A percentile compares a stretch with the other conserved stretches of the same genome.
Conservation (phyloP, 495 filamentous ascomycete species). For the Wilcoxina mikolae region DNA sequence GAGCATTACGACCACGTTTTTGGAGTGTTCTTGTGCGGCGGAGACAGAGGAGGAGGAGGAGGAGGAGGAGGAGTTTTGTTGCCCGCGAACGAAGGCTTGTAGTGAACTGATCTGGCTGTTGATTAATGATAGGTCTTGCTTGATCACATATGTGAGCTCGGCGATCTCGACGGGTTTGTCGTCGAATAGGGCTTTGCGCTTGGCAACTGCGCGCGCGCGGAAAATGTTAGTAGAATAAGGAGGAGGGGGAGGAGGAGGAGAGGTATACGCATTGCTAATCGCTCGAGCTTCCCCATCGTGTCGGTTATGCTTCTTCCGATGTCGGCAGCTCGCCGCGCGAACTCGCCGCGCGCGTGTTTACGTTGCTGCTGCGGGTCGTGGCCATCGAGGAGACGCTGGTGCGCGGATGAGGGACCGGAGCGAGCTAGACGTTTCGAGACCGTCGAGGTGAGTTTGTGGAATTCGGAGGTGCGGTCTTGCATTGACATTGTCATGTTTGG, state of each 20-base stretch:
- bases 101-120: slow-evolving; percentile 74
- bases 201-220: slow-evolving; percentile 52
- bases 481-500: slow-evolving; percentile 46
- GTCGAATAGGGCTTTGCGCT: slow-evolving; percentile 92
- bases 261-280: slow-evolving; percentile 65
- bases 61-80: slow-evolving; percentile 67
- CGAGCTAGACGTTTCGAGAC: slow-evolving; percentile 35
- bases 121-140: slow-evolving; percentile 82
- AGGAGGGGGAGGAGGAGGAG: neutral
- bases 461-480: slow-evolving; percentile 92
- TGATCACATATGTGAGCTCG: slow-evolving; percentile 90
- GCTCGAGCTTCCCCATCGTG: slow-evolving; percentile 87
- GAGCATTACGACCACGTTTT: slow-evolving; percentile 85
- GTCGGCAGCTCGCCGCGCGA: slow-evolving; percentile 74
- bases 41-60: too few relatives aligned
- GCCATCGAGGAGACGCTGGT: slow-evolving; percentile 22
- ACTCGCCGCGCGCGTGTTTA: slow-evolving; percentile 50
- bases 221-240: neutral
- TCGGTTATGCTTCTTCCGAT: slow-evolving; percentile 80
- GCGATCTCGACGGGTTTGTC: slow-evolving; percentile 93
- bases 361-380: neutral
- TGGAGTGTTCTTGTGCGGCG: slow-evolving; percentile 71
- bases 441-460: slow-evolving; percentile 71
- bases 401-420: slow-evolving; percentile 31
- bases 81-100: slow-evolving; percentile 51